Base-by-base conservation (phyloP, 169 alveolate genomes). In the Plasmodium vivax region DNA sequence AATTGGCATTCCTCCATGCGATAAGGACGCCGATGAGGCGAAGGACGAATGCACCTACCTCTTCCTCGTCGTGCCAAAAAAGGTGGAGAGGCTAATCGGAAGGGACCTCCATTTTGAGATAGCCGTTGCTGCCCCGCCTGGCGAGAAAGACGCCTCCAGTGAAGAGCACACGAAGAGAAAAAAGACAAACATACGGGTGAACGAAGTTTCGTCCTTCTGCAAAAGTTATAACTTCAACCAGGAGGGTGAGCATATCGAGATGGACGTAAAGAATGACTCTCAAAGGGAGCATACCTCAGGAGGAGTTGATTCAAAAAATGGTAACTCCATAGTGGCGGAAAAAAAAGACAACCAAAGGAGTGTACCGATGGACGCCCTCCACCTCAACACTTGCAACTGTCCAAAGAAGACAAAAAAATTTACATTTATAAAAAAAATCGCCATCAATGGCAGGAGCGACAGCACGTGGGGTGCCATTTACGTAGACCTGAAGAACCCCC, bases 391-490 rank as follows among this genome's bases (percentile, higher is more conserved):
- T 2, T 36, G 6, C n/a, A 84, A 23, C 10, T n/a, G 51, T 3
- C 27, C 3, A 14, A 38, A 27, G 36, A 85, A 41, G 43, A 19
- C 5, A 79, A 6, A 45, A 90, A 23, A 16, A 10, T 45, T 92
- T 51, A 72, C 34, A 36, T 1, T 92, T 7, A 36, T 71, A 41
- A 92, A 92, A 82, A 92, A 82, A 54, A 47, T 92, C 14, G 27
- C 16, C 58, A 51, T 82, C 56, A 81, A 92, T 72, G 54, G 79
- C 51, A 92, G 56, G 74, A 92, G 71, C 14, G 43, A 34, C 56
- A 71, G 43, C n/a, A 71, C 92, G 0, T 71, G 43, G 73, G 95
- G 95, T 51, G 72, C 83, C 58, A 92, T 92, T n/a, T 92, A 72
- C 47, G 81, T 92, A 38, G 34, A 92, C 7, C 74, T 92, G 83